Base-by-base conservation (phyloP, 306 rosid genomes). In the Elaeagnus macrophylla region DNA sequence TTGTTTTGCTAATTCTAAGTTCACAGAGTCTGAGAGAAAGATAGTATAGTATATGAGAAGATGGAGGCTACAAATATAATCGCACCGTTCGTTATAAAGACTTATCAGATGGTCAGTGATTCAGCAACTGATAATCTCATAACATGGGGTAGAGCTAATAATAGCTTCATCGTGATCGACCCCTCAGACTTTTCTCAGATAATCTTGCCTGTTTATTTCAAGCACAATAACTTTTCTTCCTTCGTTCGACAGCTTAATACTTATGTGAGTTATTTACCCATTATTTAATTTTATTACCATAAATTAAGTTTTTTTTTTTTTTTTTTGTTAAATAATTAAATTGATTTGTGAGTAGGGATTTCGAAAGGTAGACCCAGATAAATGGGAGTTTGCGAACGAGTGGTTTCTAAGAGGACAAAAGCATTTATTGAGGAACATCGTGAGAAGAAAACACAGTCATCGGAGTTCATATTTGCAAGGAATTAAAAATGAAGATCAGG, bases 231-330 rank as follows among this genome's bases (percentile, higher is more conserved):
- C 39, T 90, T 90, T 75, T 86, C 95, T 55, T 86, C 95, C 74
- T 86, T 90, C 57, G 90, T 89, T 57, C 90, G 97, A 9, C 97
- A 89, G 63, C 97, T 90, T 78, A 90, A 90, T 55, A 90, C 95
- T 15, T 90, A 90, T 15, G 97, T 90, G 13, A 62, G 76, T 53
- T 17, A 36, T 6, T 39, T 25, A 25, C 32, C 32, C 10, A n/a
- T 38, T 9, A 38, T 5, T 15, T 11, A 10, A 18, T 1, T 53
- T 37, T 12, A 12, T 11, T 37, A 53, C 12, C 19, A 16, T 25
- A 9, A 1, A 12, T 12, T n/a, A 57, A 4, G 8, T 14, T 14
- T 48, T 37, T 16, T 10, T 37, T 37, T 8, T 9, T 62, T 25
- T 10, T n/a, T n/a, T n/a, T n/a, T n/a, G n/a, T n/a, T n/a, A n/a